phyloP scores from a whole-genome alignment of 2,329 filamentous ascomycete genomes.

The Penicillium sp. region DNA sequence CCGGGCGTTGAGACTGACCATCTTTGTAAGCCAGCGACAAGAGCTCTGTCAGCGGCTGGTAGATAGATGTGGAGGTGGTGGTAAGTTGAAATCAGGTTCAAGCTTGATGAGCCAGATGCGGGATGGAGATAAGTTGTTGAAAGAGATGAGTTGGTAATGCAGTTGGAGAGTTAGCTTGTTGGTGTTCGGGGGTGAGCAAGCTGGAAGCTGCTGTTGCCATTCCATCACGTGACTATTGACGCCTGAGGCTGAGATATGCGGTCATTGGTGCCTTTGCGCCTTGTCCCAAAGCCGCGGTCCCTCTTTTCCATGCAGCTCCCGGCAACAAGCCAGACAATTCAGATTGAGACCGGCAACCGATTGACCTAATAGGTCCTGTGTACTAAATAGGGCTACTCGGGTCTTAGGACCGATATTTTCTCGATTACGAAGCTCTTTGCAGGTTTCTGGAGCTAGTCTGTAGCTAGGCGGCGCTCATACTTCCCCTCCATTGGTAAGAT shows the following conservation, averaged over 20 bases:
- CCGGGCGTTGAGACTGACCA: slow-evolving; percentile 36
- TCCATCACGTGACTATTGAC: slow-evolving; percentile 18
- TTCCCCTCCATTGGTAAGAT: slow-evolving; percentile 28
- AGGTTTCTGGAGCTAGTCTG: background rate
- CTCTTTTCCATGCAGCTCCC: slow-evolving; percentile 1
- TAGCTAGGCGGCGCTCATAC: slow-evolving; percentile 19
- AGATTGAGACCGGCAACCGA: background rate
- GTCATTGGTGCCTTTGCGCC: slow-evolving; percentile 26
- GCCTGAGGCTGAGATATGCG: slow-evolving; percentile 22
- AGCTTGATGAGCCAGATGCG: background rate
- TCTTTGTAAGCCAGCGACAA: slow-evolving; percentile 35
- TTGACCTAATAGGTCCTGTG: background rate
- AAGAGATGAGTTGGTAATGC: slow-evolving; percentile 22
- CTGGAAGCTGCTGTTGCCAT: slow-evolving; percentile 33
- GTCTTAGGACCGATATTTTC: background rate
- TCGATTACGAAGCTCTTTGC: background rate
- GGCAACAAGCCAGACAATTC: slow-evolving; percentile 11
- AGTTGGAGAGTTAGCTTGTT: slow-evolving; percentile 20
- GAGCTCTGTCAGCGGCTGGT: slow-evolving; percentile 20
- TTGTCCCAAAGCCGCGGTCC: slow-evolving; percentile 8
- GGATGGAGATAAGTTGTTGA: slow-evolving; percentile 12
- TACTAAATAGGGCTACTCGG: background rate
- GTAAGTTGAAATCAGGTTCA: background rate
- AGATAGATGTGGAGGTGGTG: background rate
- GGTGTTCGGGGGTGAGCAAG: slow-evolving; percentile 27